Percentiles rank a stretch among this genome's conserved stretches.
Evolutionary conservation across 345 rosid species (phyloP).

Genomic region (Lumnitzera littorea): DNA sequence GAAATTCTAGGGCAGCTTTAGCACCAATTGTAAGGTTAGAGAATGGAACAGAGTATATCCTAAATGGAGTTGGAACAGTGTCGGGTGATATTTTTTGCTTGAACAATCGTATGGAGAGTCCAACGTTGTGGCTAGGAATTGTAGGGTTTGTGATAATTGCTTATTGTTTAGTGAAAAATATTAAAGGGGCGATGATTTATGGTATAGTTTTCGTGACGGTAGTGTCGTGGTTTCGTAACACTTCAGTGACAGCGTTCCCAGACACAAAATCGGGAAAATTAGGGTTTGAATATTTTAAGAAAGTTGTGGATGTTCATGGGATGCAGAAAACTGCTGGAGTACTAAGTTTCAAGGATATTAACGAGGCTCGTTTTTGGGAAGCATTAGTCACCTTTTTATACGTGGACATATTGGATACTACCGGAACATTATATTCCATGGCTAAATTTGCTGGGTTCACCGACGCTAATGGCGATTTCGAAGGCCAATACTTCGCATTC

Average conservation of each 20-base stretch:
- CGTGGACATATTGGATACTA: slow-evolving; percentile 86
- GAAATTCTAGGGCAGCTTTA: too few relatives aligned
- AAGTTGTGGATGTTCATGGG: slow-evolving; percentile 67
- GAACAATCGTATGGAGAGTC: slow-evolving; percentile 64
- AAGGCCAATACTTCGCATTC: slow-evolving; percentile 88
- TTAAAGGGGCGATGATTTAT: slow-evolving; percentile 86
- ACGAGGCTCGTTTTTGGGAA: slow-evolving; percentile 71
- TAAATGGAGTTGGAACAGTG: slow-evolving; percentile 34
- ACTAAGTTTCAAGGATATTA: slow-evolving; percentile 51
- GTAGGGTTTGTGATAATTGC: slow-evolving; percentile 87
- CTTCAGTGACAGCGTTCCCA: slow-evolving; percentile 72
- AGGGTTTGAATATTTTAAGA: slow-evolving; percentile 63
- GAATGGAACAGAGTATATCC: too few relatives aligned
- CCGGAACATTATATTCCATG: slow-evolving; percentile 87
- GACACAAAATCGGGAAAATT: slow-evolving; percentile 43
- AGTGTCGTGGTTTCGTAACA: slow-evolving; percentile 86
- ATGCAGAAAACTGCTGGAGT: slow-evolving; percentile 78
- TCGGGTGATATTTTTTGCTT: slow-evolving; percentile 61
- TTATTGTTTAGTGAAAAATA: slow-evolving; percentile 60
- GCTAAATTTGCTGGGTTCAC: slow-evolving; percentile 80
- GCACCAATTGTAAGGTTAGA: too few relatives aligned
- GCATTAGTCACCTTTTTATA: slow-evolving; percentile 79
- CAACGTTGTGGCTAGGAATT: slow-evolving; percentile 79
- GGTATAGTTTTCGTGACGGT: slow-evolving; percentile 81
- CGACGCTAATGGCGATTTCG: slow-evolving; percentile 54